A percentile compares a stretch with the other conserved stretches of the same genome.
phyloP scores from a whole-genome alignment of 192 early-diverging fungal genomes.

The Glomus cerebriforme region DNA sequence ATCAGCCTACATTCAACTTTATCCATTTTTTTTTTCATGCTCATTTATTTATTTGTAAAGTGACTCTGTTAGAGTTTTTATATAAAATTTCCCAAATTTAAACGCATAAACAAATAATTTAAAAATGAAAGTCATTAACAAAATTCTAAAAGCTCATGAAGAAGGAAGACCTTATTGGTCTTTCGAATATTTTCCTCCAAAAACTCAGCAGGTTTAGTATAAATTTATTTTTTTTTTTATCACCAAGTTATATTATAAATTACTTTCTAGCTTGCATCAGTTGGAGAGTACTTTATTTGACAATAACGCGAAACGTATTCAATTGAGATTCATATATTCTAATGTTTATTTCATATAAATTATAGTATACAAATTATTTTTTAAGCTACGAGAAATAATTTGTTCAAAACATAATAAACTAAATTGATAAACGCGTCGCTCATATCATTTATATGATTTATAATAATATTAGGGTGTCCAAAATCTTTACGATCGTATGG shows the following conservation, averaged over 20 bases:
- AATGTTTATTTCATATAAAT: neutral
- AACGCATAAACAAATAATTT: neutral
- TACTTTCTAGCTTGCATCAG: neutral
- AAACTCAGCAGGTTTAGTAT: conserved; percentile 74
- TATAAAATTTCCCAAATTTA: neutral
- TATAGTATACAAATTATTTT: neutral
- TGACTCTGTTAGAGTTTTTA: neutral
- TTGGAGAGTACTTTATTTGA: neutral
- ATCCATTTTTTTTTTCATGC: neutral
- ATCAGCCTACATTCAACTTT: too few species aligned
- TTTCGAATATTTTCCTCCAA: conserved; percentile 99
- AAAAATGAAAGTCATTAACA: conserved; percentile 73
- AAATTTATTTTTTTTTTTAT: neutral
- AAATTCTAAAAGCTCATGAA: conserved; percentile 58
- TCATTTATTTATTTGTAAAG: neutral
- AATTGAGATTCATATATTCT: neutral
- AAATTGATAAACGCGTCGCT: neutral
- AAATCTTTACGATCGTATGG: conserved; percentile 95
- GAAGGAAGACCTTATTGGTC: conserved; percentile 68
- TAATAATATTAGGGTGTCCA: conserved; percentile 64
- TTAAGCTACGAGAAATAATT: neutral
- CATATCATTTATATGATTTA: neutral
- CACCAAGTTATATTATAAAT: conserved; percentile 4
- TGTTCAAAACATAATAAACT: neutral
- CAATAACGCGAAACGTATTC: neutral